These are phyloP conservation scores for Monilinia fructigena DNA, from an alignment of 2,329 filamentous ascomycete genomes.

Conservation along the genomic window DNA sequence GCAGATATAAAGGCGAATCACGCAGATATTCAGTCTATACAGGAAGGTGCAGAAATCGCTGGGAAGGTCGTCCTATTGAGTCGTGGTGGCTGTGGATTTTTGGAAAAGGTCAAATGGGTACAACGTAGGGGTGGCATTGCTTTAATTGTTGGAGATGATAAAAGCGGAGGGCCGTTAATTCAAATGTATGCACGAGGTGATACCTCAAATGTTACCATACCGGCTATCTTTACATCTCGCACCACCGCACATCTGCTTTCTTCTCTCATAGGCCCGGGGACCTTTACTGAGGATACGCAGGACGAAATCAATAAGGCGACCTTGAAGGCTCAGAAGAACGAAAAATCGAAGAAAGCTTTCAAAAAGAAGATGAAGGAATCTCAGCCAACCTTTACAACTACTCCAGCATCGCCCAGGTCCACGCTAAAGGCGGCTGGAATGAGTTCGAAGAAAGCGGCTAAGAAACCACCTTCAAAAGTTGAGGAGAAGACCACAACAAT, in stretches of 20 bases:
- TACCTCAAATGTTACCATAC: constrained; percentile 91
- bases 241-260: constrained; percentile 92
- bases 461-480: constrained; percentile 34
- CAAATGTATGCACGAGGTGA: constrained; percentile 99
- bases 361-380: constrained; percentile 34
- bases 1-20: constrained; percentile 48
- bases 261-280: constrained; percentile 74
- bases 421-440: constrained; percentile 38
- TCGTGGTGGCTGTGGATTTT: constrained; percentile 89
- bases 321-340: constrained; percentile 51
- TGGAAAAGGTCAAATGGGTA: constrained; percentile 97
- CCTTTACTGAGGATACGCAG: constrained; percentile 58
- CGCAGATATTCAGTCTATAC: constrained; percentile 86
- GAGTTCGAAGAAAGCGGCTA: constrained; percentile 36
- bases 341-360: constrained; percentile 32
- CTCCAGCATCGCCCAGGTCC: constrained; percentile 34
- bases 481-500: constrained; percentile 29
- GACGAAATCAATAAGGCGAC: constrained; percentile 59
- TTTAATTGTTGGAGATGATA: constrained; percentile 91
- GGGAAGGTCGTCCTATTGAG: constrained; percentile 91
- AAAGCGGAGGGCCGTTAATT: constrained; percentile 81
- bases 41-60: constrained; percentile 87
- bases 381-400: constrained; percentile 36
- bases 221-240: constrained; percentile 89
- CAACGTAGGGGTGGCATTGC: constrained; percentile 86